phyloP scores from a whole-genome alignment of 2,329 filamentous ascomycete genomes.

The Cladophialophora immunda region DNA sequence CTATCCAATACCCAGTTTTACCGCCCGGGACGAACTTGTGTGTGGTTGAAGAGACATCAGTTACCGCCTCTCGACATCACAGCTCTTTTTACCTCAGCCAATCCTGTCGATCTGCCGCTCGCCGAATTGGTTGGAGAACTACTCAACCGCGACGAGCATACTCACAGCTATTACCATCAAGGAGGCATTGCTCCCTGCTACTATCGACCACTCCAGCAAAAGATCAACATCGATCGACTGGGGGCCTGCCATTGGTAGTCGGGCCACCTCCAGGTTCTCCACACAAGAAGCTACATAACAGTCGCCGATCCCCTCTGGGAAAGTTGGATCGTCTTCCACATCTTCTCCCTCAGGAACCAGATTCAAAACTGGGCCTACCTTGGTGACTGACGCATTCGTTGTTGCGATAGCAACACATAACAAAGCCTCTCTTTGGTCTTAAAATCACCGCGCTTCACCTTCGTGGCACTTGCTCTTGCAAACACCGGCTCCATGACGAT shows the following conservation, averaged over 20 bases:
- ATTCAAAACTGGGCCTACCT: slow-evolving; percentile 14
- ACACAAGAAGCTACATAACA: slow-evolving; percentile 39
- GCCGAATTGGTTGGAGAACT: slow-evolving; percentile 36
- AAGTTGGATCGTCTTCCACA: slow-evolving; percentile 31
- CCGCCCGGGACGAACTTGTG: neutral
- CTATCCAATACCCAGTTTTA: neutral
- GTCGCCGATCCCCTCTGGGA: slow-evolving; percentile 37
- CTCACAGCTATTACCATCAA: slow-evolving; percentile 35
- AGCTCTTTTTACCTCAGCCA: slow-evolving; percentile 26
- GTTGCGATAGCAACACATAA: slow-evolving; percentile 1
- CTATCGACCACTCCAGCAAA: slow-evolving; percentile 37
- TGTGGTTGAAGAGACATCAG: neutral
- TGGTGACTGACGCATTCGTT: slow-evolving; percentile 10
- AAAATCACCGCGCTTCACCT: neutral
- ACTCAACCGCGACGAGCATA: slow-evolving; percentile 22
- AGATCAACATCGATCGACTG: slow-evolving; percentile 36
- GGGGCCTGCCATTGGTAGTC: slow-evolving; percentile 32
- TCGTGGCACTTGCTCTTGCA: neutral
- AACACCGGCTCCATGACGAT: slow-evolving; percentile 75
- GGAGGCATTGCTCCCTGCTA: slow-evolving; percentile 33
- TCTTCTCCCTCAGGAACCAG: slow-evolving; percentile 24
- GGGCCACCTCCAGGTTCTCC: slow-evolving; percentile 31
- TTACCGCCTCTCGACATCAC: slow-evolving; percentile 15
- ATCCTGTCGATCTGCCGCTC: slow-evolving; percentile 39
- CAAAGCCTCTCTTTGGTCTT: neutral